A percentile compares a stretch with the other conserved stretches of the same genome.
phyloP scores from a whole-genome alignment of 805 yeast species.

The Barnettozyma sucrosica region DNA sequence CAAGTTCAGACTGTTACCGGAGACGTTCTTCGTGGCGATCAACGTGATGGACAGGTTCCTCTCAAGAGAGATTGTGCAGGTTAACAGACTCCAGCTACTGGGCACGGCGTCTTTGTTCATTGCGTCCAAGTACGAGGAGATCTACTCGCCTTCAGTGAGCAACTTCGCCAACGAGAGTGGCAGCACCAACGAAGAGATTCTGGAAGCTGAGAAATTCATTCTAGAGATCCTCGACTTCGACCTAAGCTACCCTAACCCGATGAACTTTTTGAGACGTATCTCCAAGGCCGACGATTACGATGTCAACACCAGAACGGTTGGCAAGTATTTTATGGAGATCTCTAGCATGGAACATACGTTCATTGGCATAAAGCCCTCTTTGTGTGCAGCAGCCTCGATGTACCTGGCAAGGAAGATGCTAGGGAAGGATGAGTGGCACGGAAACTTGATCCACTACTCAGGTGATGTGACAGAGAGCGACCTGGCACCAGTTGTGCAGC shows the following conservation, averaged over 20 bases:
- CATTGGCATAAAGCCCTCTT: conserved; percentile 72
- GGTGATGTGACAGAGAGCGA: conserved; percentile 82
- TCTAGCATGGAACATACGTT: conserved; percentile 74
- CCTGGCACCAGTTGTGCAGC: conserved; percentile 63
- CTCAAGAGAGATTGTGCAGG: conserved; percentile 68
- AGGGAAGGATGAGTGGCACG: conserved; percentile 71
- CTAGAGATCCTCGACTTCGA: conserved; percentile 70
- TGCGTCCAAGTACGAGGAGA: conserved; percentile 93
- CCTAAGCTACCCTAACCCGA: conserved; percentile 84
- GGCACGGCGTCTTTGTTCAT: conserved; percentile 85
- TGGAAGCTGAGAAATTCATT: conserved; percentile 80
- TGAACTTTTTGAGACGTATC: conserved; percentile 86
- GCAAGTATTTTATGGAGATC: conserved; percentile 79
- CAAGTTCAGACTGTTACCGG: conserved; percentile 79
- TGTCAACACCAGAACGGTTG: conserved; percentile 83
- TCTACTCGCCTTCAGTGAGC: conserved; percentile 78
- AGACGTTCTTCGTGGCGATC: conserved; percentile 77
- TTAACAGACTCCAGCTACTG: conserved; percentile 74
- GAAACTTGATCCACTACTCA: conserved; percentile 81
- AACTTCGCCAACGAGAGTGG: conserved; percentile 84
- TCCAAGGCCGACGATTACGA: conserved; percentile 94
- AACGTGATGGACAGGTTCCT: conserved; percentile 86
- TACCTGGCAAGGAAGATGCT: conserved; percentile 73
- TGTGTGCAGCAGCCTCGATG: conserved; percentile 89
- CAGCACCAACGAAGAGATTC: conserved; percentile 73